Conservation (phyloP, 306 rosid genomes). For the Biancaea sappan region DNA sequence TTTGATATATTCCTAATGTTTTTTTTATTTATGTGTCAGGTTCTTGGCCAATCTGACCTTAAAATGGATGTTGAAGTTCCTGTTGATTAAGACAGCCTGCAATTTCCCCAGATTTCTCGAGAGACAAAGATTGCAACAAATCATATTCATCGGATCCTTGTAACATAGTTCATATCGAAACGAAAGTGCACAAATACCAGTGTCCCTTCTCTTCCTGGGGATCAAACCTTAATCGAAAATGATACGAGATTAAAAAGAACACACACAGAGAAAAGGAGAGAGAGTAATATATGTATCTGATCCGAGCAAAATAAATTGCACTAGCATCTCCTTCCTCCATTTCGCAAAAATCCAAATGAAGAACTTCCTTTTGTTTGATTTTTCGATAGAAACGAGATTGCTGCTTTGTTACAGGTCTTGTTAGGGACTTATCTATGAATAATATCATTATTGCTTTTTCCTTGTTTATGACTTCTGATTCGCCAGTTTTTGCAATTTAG, state of each 20-base stretch:
- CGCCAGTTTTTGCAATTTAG: neutral
- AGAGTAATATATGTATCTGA: neutral
- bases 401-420: neutral
- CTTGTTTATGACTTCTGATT: neutral
- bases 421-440: neutral
- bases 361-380: neutral
- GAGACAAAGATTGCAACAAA: slow-evolving; percentile 34
- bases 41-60: slow-evolving; percentile 60
- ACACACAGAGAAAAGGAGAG: neutral
- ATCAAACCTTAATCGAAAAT: neutral
- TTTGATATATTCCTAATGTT: neutral
- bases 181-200: slow-evolving; percentile 25
- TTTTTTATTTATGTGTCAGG: slow-evolving; percentile 51
- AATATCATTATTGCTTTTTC: neutral
- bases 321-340: neutral
- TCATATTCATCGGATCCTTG: slow-evolving; percentile 31
- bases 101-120: slow-evolving; percentile 4
- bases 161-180: slow-evolving; percentile 37
- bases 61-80: slow-evolving; percentile 94
- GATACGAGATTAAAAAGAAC: neutral
- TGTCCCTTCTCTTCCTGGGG: slow-evolving; percentile 29
- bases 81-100: slow-evolving; percentile 53
- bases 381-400: neutral
- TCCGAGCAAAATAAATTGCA: neutral
- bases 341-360: neutral